A percentile compares a stretch with the other conserved stretches of the same genome.
Evolutionary conservation across 345 rosid genomes (phyloP).

Genomic region (Rubroshorea leprosula): DNA sequence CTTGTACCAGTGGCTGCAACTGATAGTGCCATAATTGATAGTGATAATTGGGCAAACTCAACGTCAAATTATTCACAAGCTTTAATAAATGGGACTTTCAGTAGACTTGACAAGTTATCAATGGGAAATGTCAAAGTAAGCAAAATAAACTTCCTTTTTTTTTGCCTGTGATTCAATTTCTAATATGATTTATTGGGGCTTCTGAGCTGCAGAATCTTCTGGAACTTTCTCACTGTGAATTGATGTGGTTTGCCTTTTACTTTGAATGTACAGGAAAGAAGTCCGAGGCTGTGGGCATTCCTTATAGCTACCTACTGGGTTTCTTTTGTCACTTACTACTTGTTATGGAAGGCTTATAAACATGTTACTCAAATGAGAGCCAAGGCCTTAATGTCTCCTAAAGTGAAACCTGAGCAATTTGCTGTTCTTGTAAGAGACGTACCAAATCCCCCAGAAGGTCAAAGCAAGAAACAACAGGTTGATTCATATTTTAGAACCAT

Average conservation of each 20-base stretch:
- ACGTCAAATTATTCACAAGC: constrained; percentile 7
- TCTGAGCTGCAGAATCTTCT: neutral
- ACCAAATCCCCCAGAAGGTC: constrained; percentile 49
- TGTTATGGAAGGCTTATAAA: constrained; percentile 77
- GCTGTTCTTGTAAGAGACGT: constrained; percentile 79
- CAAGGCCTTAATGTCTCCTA: constrained; percentile 61
- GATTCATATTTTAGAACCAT: constrained; percentile 74
- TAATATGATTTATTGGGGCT: neutral
- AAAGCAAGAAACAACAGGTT: constrained; percentile 65
- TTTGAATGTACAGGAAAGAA: constrained; percentile 32
- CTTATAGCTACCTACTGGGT: constrained; percentile 61
- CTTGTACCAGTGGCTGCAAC: constrained; percentile 82
- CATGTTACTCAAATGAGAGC: constrained; percentile 73
- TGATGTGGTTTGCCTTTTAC: neutral
- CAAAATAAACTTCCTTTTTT: constrained; percentile 1
- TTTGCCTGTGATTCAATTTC: neutral
- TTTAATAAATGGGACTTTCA: constrained; percentile 50
- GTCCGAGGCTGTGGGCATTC: constrained; percentile 74
- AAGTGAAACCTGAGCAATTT: constrained; percentile 69
- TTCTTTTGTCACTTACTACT: constrained; percentile 66
- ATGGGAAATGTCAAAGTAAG: constrained; percentile 74
- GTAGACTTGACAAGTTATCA: constrained; percentile 62
- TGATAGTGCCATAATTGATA: no score
- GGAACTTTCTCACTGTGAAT: neutral
- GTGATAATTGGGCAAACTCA: constrained; percentile 17